Percentiles rank a stretch among this genome's conserved stretches.
Evolutionary conservation across 75 land plant genomes (phyloP).

Genomic region (Pinus taeda): DNA sequence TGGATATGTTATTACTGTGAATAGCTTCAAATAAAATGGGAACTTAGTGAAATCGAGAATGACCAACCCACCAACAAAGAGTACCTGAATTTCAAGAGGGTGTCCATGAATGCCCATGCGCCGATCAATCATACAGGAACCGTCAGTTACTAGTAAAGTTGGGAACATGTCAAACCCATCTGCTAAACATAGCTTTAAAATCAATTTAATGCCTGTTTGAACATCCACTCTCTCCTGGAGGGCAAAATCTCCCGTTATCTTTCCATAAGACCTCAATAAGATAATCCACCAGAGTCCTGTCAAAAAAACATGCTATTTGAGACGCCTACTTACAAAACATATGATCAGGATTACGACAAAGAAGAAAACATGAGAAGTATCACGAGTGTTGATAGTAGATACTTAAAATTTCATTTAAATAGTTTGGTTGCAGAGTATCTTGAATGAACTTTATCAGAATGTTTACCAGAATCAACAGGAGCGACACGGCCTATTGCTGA

Average conservation of each 20-base stretch:
- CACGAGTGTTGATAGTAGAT: neutral
- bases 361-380: neutral
- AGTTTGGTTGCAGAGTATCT: neutral
- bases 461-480: constrained; percentile 80
- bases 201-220: constrained; percentile 80
- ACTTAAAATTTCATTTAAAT: neutral
- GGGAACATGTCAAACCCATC: constrained; percentile 97
- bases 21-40: neutral
- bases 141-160: constrained; percentile 80
- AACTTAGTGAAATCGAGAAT: too few relatives aligned
- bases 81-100: constrained; percentile 88
- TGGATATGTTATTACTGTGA: neutral
- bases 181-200: constrained; percentile 64
- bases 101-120: constrained; percentile 93
- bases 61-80: too few relatives aligned
- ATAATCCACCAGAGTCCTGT: constrained; percentile 88
- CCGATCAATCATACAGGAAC: constrained; percentile 92
- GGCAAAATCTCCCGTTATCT: constrained; percentile 68
- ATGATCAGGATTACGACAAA: neutral
- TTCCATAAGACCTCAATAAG: constrained; percentile 76
- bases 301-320: constrained; percentile 9
- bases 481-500: constrained; percentile 87
- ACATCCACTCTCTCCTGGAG: constrained; percentile 85
- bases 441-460: neutral
- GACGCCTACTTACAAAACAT: neutral